A percentile compares a stretch with the other conserved stretches of the same genome.
These are phyloP conservation scores for Hordeum vulgare DNA, from an alignment of 176 grass and related monocot genomes.

Conservation along the genomic window MorexV3_pseudomolecules_assembly NC_058523.1:358463591-358464090, in stretches of 20 bases:
- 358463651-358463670: neutral
- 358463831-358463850: conserved; percentile 1
- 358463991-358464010: conserved; percentile 43
- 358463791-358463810: conserved; percentile 6
- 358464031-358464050: conserved; percentile 31
- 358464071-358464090: neutral
- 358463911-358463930: conserved; percentile 30
- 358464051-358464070: conserved; percentile 2
- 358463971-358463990: conserved; percentile 25
- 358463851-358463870: neutral
- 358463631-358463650: neutral
- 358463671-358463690: neutral
- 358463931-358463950: neutral
- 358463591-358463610: neutral
- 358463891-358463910: neutral
- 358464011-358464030: conserved; percentile 52
- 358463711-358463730: neutral
- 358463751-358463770: neutral
- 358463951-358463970: conserved; percentile 24
- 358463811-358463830: neutral
- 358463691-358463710: neutral
- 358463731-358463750: neutral
- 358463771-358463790: neutral
- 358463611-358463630: neutral
- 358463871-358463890: neutral